Base-by-base conservation (phyloP, 2,329 filamentous ascomycete species). In the Diplodia seriata region DNA sequence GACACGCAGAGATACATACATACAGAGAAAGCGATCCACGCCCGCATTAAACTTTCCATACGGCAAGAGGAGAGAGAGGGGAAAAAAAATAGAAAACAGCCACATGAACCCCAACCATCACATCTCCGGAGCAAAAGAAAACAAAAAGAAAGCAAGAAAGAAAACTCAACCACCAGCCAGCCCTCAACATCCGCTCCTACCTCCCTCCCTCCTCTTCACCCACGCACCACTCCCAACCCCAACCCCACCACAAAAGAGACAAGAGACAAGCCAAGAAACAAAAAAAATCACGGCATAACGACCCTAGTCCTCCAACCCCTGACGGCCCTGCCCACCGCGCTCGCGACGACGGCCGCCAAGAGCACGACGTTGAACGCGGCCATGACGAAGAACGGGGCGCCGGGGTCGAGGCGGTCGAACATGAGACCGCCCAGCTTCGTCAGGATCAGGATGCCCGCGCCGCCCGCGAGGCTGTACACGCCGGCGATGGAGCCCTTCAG, bases 401-500 rank as follows among this genome's bases (percentile, higher is more conserved):
- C 91, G 2, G 85, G 85, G 1, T 89, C 90, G 65, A 89, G 82
- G 23, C 79, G 84, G 77, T 99, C 95, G 75, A 98, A 99, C 57
- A 97, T 80, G 47, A 88, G 87, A 0, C 95, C 95, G 14, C 95
- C 95, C 4, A 95, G 78, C 80, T 99, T 99, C 0, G 95, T 98
- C 18, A 99, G 85, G 5, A 98, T 80, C 66, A 99, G 79, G 64
- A 99, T 99, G 0, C 94, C 95, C 0, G 89, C 91, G 15, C 94
- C 95, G 12, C 95, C 95, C 67, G 91, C 93, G 70, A 97, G 87
- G 65, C 92, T 96, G 79, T 99, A 99, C 0, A 97, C 90, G 2
- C 95, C 95, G 0, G 95, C 94, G 72, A 99, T 95, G 15, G 92
- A 94, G 14, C 95, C 95, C 81, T 98, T 98, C 65, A 98, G 86